phyloP scores from a whole-genome alignment of 345 rosid genomes.

The Moricandia moricandioides region DNA sequence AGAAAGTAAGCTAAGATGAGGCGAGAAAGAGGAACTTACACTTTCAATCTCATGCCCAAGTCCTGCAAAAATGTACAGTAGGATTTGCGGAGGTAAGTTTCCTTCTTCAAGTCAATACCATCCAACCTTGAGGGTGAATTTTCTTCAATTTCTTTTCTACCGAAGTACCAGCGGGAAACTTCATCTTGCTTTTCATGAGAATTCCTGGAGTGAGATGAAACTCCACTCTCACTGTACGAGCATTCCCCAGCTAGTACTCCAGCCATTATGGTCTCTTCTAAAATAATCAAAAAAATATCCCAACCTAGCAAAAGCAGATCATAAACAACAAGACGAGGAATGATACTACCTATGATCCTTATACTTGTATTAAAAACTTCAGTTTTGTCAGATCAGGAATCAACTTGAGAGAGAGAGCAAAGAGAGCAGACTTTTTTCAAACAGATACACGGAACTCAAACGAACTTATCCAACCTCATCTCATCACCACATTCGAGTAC shows the following conservation, averaged over 20 bases:
- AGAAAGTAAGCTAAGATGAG: not conserved
- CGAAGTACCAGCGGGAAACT: constrained; percentile 77
- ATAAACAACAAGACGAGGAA: not conserved
- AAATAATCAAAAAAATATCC: not conserved
- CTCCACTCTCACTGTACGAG: constrained; percentile 49
- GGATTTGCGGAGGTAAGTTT: constrained; percentile 86
- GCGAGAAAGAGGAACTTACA: constrained; percentile 49
- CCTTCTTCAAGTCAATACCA: constrained; percentile 93
- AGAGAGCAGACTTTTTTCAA: not conserved
- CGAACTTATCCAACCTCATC: no score
- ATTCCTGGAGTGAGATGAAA: constrained; percentile 42
- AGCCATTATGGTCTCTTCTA: constrained; percentile 39
- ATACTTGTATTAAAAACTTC: not conserved
- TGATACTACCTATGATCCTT: not conserved
- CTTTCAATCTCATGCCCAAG: constrained; percentile 95
- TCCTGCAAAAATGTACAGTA: constrained; percentile 96
- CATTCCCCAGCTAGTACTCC: constrained; percentile 53
- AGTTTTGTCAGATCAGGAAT: not conserved
- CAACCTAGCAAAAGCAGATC: constrained; percentile 13
- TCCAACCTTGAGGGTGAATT: constrained; percentile 85
- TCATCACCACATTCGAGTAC: not conserved
- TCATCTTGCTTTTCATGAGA: constrained; percentile 60
- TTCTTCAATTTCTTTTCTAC: constrained; percentile 87
- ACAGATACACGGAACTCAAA: not conserved
- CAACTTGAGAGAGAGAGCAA: no score